These are phyloP conservation scores for Mortierella alpina DNA, from an alignment of 192 early-diverging fungal genomes.

Conservation along the genomic window DNA sequence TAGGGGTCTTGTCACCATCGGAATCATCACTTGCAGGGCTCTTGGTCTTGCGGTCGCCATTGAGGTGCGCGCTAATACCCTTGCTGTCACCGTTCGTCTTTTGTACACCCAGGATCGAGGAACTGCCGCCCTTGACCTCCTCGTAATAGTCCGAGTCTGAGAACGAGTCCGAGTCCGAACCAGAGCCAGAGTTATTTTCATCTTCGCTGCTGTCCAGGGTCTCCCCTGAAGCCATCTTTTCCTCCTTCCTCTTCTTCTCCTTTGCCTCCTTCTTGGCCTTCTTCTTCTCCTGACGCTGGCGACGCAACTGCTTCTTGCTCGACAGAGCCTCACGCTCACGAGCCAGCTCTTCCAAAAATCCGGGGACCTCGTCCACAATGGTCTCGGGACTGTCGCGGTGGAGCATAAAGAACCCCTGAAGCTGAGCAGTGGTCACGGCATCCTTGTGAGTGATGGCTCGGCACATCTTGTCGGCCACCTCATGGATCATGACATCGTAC, in stretches of 20 bases:
- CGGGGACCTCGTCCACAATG: constrained; percentile 39
- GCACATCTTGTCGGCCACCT: constrained; percentile 26
- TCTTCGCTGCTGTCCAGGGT: constrained; percentile 26
- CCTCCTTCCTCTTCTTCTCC: constrained; percentile 46
- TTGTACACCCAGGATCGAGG: neutral
- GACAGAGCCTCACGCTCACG: constrained; percentile 26
- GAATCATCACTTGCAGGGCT: neutral
- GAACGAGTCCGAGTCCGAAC: constrained; percentile 24
- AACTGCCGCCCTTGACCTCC: constrained; percentile 1
- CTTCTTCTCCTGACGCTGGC: constrained; percentile 29
- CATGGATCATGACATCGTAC: constrained; percentile 40
- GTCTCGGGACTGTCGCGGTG: constrained; percentile 49
- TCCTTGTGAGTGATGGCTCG: constrained; percentile 30
- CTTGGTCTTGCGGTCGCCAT: neutral
- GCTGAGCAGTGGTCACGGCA: constrained; percentile 41
- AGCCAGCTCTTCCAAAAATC: constrained; percentile 29
- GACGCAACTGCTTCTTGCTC: constrained; percentile 29
- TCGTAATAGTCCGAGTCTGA: constrained; percentile 47
- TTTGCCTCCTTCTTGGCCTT: constrained; percentile 37
- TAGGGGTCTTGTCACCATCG: neutral
- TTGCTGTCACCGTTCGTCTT: neutral
- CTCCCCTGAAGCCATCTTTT: constrained; percentile 22
- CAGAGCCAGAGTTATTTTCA: constrained; percentile 11
- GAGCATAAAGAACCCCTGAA: constrained; percentile 54
- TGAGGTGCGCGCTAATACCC: no score